Evolutionary conservation across 2,329 filamentous ascomycete genomes (phyloP), one percentile per base, ranked within the genome.

Genomic region (Epichloe brachyelytri): DNA sequence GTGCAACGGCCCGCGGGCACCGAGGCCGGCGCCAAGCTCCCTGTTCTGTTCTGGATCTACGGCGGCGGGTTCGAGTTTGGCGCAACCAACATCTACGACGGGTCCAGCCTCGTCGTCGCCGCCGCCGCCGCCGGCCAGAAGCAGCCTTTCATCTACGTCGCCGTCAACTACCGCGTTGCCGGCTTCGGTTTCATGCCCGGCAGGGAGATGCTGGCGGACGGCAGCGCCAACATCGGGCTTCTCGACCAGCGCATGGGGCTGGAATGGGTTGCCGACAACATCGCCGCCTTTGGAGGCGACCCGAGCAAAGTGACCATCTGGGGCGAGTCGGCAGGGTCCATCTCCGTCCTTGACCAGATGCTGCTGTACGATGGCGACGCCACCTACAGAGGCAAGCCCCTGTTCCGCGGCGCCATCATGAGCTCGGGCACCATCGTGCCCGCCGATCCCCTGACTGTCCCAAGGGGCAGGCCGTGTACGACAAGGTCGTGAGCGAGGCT

Each of bases 311-410:
- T 83, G 4, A 83, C 79, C 0, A 76, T 83, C 38, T 80, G 74
- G 71, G 80, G 80, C 2, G 74, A 82, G 57, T 71, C 67, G 1
- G 73, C 76, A 0, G 75, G 75, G 2, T 64, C 68, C 0, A 79
- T 81, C 45, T 81, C 77, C 0, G 77, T 80, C 43, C 73, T 79
- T 1, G 46, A 52, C 41, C 33, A 43, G n/a, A 43, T 52, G 37
- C 12, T 40, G 12, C 70, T 90, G 11, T 88, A 86, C 57, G 77
- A 80, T 36, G 86, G 87, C 6, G 72, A 91, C 63, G 78, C 80
- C 30, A 41, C 11, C 10, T 37, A 37, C n/a, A 37, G 36, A n/a
- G 39, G 39, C 15, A 36, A 30, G 10, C 46, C 51, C 6, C 46
- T 49, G 10, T 52, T 52, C 46, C 51, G 51, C 11, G 51, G 40